Base-by-base conservation (phyloP, 2,329 filamentous ascomycete species). In the Aureobasidium sp. region DNA sequence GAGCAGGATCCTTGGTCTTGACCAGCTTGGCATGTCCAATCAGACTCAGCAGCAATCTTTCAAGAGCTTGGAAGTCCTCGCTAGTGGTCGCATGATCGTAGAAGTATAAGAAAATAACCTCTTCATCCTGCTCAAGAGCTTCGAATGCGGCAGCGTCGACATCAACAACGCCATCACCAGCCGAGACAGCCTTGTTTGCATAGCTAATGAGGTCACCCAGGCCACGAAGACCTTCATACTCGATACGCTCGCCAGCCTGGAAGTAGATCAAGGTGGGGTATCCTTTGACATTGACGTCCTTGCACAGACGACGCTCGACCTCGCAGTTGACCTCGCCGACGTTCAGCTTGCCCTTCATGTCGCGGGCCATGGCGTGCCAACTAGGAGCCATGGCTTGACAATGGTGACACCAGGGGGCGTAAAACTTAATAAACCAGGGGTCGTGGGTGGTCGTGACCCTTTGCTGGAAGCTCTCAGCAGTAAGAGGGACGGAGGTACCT, bases 351-450 rank as follows among this genome's bases (percentile, higher is more conserved):
- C 88, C 89, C 74, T 91, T 85, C 90, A 97, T 94, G 71, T 93
- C 90, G 72, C 92, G 91, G 48, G 89, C 89, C 76, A 99, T 85
- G 70, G 93, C 89, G 65, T 86, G 80, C 94, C 94, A 99, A 66
- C 86, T 91, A 2, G 94, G 89, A 39, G 89, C 90, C 82, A 99
- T 86, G 41, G 90, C 90, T 76, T 96, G 90, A 75, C 95, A 99
- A 76, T 99, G 94, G 68, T 87, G 86, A 74, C 94, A 99, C 94
- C 93, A 97, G 6, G 94, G 95, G 20, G 91, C 92, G 73, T 97
- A 97, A 74, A 99, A 97, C 76, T 99, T 99, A 81, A 99, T 86
- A 72, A 99, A 97, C 94, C 94, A 99, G 6, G 92, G 88, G 66
- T 97, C 91, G 66, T 89, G 85, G 0, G 91, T 91, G 73, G 87